phyloP scores from a whole-genome alignment of 306 rosid genomes.

The Cucumis hystrix region DNA sequence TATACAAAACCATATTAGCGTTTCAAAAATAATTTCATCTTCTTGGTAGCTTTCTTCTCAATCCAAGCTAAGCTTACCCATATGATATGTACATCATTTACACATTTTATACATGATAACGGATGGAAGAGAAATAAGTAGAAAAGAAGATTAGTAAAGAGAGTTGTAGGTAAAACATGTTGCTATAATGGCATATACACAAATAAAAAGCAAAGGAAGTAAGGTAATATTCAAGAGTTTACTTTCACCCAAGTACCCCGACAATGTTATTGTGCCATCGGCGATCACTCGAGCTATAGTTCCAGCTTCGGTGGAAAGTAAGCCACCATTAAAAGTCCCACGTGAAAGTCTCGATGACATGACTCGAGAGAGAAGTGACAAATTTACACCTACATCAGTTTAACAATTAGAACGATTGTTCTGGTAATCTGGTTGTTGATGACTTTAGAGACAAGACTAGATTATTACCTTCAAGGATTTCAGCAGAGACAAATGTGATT shows the following conservation, averaged over 20 bases:
- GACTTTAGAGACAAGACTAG: neutral
- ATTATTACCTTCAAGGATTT: constrained; percentile 70
- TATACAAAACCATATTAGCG: neutral
- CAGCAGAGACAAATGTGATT: constrained; percentile 68
- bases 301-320: constrained; percentile 83
- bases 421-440: neutral
- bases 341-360: constrained; percentile 81
- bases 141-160: constrained; percentile 29
- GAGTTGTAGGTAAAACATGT: constrained; percentile 78
- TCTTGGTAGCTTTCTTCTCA: neutral
- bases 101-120: neutral
- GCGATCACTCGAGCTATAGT: constrained; percentile 84
- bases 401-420: neutral
- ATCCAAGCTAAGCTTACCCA: neutral
- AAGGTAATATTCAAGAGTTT: constrained; percentile 55
- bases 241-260: constrained; percentile 47
- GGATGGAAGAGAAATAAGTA: neutral
- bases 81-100: neutral
- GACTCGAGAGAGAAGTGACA: constrained; percentile 65
- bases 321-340: constrained; percentile 74
- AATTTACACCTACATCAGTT: constrained; percentile 49
- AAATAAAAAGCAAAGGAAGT: constrained; percentile 53
- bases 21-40: neutral
- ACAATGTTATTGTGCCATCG: constrained; percentile 70
- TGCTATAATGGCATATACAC: constrained; percentile 55